Percentiles rank a stretch among this genome's conserved stretches.
These are phyloP conservation scores for Eucalyptus globulus DNA, from an alignment of 345 rosid species.

Conservation along the genomic window DNA sequence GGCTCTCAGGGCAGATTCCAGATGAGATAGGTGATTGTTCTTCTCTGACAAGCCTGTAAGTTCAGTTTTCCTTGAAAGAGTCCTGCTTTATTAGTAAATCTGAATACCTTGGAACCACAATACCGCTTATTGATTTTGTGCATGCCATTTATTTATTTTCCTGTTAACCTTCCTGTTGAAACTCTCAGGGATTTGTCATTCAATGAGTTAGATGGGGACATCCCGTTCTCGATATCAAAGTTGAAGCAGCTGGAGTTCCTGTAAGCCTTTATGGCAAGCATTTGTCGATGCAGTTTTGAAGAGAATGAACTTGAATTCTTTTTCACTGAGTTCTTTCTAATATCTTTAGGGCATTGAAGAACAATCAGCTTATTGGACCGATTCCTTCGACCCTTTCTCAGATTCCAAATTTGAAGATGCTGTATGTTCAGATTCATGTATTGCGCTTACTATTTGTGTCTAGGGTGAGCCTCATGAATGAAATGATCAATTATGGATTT, in stretches of 20 bases:
- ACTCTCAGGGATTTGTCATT: slow-evolving; percentile 69
- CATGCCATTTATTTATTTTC: neutral
- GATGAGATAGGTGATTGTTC: slow-evolving; percentile 96
- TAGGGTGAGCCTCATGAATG: neutral
- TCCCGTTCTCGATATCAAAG: slow-evolving; percentile 86
- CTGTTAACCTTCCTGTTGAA: neutral
- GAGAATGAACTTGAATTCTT: neutral
- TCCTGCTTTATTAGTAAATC: neutral
- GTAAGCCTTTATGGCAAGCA: slow-evolving; percentile 26
- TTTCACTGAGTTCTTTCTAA: neutral
- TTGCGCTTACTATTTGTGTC: neutral
- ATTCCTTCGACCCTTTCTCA: slow-evolving; percentile 89
- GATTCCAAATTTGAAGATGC: slow-evolving; percentile 76
- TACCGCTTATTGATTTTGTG: neutral
- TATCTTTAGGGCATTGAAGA: slow-evolving; percentile 55
- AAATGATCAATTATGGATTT: neutral
- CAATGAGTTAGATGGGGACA: slow-evolving; percentile 80
- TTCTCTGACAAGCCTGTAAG: slow-evolving; percentile 69
- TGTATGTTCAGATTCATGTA: slow-evolving; percentile 31
- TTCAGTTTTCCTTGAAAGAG: neutral
- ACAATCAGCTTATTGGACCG: slow-evolving; percentile 81
- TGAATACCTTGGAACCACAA: neutral
- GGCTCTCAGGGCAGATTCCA: slow-evolving; percentile 85
- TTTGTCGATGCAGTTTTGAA: neutral
- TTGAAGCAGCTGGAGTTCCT: slow-evolving; percentile 68